Percentiles rank a stretch among this genome's conserved stretches.
Evolutionary conservation across 2,329 filamentous ascomycete species (phyloP).

Genomic region (Penicillium sp.): DNA sequence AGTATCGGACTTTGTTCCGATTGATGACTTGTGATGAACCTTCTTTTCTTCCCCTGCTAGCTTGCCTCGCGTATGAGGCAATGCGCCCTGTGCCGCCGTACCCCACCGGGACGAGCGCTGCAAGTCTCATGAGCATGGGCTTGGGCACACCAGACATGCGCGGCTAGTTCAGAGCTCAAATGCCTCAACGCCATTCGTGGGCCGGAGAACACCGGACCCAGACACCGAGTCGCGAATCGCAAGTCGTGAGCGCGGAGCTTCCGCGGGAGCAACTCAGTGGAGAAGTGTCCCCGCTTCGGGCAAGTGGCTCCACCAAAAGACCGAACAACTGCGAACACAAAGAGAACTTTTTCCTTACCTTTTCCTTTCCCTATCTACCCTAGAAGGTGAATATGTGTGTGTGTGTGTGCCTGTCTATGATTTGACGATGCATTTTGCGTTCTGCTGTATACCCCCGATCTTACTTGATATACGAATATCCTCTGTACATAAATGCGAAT

Average conservation of each 20-base stretch:
- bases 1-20: not conserved
- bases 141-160: not conserved
- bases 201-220: slow-evolving; percentile 10
- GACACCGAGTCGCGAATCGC: not conserved
- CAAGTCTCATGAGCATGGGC: not conserved
- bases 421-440: slow-evolving; percentile 7
- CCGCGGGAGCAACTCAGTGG: slow-evolving; percentile 14
- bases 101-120: not conserved
- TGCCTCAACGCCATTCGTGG: slow-evolving; percentile 5
- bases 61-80: not conserved
- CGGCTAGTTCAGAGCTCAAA: not conserved
- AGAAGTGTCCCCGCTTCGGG: slow-evolving; percentile 6
- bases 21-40: not conserved
- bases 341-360: not conserved
- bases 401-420: slow-evolving; percentile 4
- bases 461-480: not conserved
- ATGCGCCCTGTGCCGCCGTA: not conserved
- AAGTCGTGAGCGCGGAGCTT: not conserved
- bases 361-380: not conserved
- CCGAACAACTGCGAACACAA: not conserved
- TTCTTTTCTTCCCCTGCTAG: not conserved
- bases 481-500: not conserved
- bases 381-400: not conserved
- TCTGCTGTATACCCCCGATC: not conserved
- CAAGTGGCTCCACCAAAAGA: slow-evolving; percentile 1